Evolutionary conservation across 495 filamentous ascomycete genomes (phyloP).

Genomic region (Lophium mytilinum): DNA sequence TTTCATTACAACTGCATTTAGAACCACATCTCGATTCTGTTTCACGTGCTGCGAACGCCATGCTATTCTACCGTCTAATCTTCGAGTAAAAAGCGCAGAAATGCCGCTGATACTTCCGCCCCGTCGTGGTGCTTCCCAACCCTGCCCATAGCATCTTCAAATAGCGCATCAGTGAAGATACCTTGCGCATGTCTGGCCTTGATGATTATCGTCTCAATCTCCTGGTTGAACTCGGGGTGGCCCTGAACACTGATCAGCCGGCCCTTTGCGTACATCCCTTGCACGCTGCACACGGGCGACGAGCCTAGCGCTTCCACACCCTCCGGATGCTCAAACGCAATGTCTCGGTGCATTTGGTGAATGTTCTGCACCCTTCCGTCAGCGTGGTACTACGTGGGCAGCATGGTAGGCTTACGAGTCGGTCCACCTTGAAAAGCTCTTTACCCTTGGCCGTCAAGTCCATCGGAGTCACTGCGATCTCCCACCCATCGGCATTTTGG

Average conservation of each 20-base stretch:
- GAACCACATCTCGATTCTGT: too few species aligned
- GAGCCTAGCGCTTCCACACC: constrained; percentile 56
- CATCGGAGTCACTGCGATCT: constrained; percentile 65
- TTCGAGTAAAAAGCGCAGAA: constrained; percentile 67
- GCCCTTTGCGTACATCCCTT: constrained; percentile 67
- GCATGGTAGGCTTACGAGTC: constrained; percentile 46
- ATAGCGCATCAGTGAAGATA: constrained; percentile 57
- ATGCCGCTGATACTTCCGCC: constrained; percentile 54
- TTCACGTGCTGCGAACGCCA: background rate
- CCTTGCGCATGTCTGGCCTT: constrained; percentile 49
- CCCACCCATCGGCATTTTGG: constrained; percentile 68
- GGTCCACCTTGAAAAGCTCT: constrained; percentile 61
- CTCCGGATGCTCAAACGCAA: constrained; percentile 56
- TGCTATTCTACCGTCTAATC: constrained; percentile 17
- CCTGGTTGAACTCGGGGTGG: constrained; percentile 78
- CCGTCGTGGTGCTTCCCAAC: constrained; percentile 67
- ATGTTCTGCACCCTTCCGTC: constrained; percentile 50
- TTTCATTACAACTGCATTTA: too few species aligned
- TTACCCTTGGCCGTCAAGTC: constrained; percentile 62
- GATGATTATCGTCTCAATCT: constrained; percentile 67
- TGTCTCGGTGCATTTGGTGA: constrained; percentile 86
- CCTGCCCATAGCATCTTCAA: constrained; percentile 56
- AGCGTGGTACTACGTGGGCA: constrained; percentile 4
- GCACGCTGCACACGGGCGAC: constrained; percentile 60
- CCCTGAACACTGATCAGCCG: constrained; percentile 75